phyloP scores from a whole-genome alignment of 1,139 yeast species.

The Yamadazyma atmosphaerica region DNA sequence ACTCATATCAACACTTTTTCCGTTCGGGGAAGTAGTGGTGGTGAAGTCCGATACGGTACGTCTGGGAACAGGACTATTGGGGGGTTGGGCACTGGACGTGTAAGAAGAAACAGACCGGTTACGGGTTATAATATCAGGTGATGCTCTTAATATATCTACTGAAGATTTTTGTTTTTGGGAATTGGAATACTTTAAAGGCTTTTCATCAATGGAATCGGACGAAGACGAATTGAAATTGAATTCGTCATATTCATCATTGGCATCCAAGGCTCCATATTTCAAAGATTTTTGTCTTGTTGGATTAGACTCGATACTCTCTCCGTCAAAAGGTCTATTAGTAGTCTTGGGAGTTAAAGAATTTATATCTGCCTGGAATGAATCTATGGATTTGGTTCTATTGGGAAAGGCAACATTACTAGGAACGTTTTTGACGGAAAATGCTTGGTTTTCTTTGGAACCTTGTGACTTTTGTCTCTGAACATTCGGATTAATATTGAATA shows the following conservation, averaged over 20 bases:
- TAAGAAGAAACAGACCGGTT: conserved; percentile 3
- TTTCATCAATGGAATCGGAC: conserved; percentile 6
- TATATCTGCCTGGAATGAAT: conserved; percentile 26
- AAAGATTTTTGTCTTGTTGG: background rate
- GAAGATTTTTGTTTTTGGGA: background rate
- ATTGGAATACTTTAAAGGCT: conserved; percentile 1
- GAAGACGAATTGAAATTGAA: conserved; percentile 16
- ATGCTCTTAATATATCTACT: background rate
- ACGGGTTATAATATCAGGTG: background rate
- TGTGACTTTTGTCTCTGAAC: conserved; percentile 7
- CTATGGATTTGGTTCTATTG: conserved; percentile 26
- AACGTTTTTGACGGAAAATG: conserved; percentile 20
- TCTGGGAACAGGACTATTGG: conserved; percentile 8
- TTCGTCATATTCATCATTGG: conserved; percentile 17
- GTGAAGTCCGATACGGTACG: conserved; percentile 17
- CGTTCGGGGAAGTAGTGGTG: conserved; percentile 8
- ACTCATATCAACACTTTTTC: conserved; percentile 19
- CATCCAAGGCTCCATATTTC: background rate
- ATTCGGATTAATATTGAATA: conserved; percentile 7
- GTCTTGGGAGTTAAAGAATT: background rate
- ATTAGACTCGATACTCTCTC: background rate
- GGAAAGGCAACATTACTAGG: conserved; percentile 26
- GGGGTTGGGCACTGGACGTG: background rate
- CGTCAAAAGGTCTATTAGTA: background rate
- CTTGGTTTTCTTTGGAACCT: conserved; percentile 2